phyloP scores from a whole-genome alignment of 1,284 basidiomycete species.

The Porodaedalea pini region DNA sequence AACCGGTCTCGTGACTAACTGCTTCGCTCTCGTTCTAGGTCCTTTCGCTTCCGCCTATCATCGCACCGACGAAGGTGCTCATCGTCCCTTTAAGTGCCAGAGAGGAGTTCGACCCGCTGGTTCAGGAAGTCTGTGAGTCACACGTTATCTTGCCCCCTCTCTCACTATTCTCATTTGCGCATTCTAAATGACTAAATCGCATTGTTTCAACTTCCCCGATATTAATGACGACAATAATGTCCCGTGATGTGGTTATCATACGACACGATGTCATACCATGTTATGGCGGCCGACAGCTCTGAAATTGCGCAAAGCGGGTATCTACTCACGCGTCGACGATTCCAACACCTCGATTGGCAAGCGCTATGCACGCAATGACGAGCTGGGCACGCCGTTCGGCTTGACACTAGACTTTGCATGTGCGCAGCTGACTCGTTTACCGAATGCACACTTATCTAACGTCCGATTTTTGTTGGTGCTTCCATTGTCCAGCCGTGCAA shows the following conservation, averaged over 20 bases:
- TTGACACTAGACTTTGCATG: slow-evolving; percentile 97
- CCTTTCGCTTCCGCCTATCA: slow-evolving; percentile 82
- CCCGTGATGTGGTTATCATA: neutral
- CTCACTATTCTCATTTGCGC: neutral
- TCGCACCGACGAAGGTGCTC: slow-evolving; percentile 96
- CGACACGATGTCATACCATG: slow-evolving; percentile 6
- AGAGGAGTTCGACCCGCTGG: slow-evolving; percentile 80
- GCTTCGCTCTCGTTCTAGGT: slow-evolving; percentile 48
- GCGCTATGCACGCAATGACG: slow-evolving; percentile 97
- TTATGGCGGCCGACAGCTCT: slow-evolving; percentile 50
- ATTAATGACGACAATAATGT: neutral
- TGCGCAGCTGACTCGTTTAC: slow-evolving; percentile 43
- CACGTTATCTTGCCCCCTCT: neutral
- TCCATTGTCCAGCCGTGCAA: slow-evolving; percentile 56
- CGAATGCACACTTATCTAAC: neutral
- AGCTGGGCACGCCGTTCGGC: slow-evolving; percentile 96
- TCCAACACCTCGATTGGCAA: slow-evolving; percentile 94
- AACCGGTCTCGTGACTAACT: slow-evolving; percentile 15
- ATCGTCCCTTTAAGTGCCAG: slow-evolving; percentile 94
- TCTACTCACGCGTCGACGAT: slow-evolving; percentile 93
- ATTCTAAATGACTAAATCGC: neutral
- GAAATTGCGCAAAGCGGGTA: slow-evolving; percentile 83
- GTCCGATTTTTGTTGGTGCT: neutral
- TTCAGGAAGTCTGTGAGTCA: slow-evolving; percentile 86
- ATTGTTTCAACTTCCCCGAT: neutral